These are phyloP conservation scores for Mycena vulgaris DNA, from an alignment of 768 basidiomycete genomes.

Conservation along the genomic window DNA sequence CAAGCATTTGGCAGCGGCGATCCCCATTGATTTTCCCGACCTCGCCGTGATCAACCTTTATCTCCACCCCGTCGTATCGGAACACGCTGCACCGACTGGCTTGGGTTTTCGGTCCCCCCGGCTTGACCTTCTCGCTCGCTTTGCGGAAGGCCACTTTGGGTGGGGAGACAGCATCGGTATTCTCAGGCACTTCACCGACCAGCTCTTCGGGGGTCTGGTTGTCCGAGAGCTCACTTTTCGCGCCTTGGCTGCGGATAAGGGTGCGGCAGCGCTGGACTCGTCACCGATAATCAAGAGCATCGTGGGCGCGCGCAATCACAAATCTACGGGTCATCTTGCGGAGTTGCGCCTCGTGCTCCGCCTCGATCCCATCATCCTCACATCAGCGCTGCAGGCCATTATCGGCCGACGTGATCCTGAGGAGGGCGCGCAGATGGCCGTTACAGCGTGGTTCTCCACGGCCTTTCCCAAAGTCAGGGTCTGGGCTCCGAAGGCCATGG, in stretches of 20 bases:
- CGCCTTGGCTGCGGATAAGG: background rate
- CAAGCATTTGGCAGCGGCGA: conserved; percentile 43
- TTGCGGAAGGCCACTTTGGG: conserved; percentile 21
- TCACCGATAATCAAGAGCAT: conserved; percentile 10
- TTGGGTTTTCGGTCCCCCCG: background rate
- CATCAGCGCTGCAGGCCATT: conserved; percentile 10
- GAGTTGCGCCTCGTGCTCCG: conserved; percentile 14
- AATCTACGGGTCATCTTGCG: conserved; percentile 17
- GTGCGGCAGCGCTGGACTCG: background rate
- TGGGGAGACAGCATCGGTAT: conserved; percentile 28
- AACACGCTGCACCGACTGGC: background rate
- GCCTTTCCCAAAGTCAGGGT: background rate
- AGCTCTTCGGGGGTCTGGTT: conserved; percentile 18
- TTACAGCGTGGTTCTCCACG: background rate
- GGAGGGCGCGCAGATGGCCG: background rate
- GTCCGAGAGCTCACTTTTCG: conserved; percentile 6
- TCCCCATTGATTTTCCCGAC: conserved; percentile 51
- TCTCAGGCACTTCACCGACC: conserved; percentile 18
- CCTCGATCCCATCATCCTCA: conserved; percentile 4
- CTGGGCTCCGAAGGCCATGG: conserved; percentile 14
- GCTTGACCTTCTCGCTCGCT: conserved; percentile 24
- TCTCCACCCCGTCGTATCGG: conserved; percentile 49
- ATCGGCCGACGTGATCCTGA: conserved; percentile 6
- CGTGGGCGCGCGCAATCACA: conserved; percentile 14
- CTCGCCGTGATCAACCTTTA: conserved; percentile 56